Evolutionary conservation across 345 rosid species (phyloP).

Genomic region (Hypericum perforatum): DNA sequence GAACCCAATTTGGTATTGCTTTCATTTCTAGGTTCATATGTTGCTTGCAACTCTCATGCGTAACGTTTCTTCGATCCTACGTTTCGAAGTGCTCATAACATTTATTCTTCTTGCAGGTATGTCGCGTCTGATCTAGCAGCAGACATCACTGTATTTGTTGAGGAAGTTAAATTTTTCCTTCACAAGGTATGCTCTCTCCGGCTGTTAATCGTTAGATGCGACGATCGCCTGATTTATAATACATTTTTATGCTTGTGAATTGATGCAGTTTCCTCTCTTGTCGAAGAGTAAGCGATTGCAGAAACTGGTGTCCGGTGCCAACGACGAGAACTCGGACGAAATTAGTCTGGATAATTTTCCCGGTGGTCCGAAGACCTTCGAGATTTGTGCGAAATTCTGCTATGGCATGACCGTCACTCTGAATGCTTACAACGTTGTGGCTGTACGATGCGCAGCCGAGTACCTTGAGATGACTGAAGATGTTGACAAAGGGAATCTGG

Average conservation of each 20-base stretch:
- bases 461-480: constrained; percentile 91
- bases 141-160: constrained; percentile 58
- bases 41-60: constrained; percentile 5
- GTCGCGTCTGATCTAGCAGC: constrained; percentile 64
- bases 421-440: constrained; percentile 74
- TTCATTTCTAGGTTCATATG: constrained; percentile 5
- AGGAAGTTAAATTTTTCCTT: constrained; percentile 69
- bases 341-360: constrained; percentile 56
- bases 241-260: constrained; percentile 10
- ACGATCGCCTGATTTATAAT: background rate
- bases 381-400: constrained; percentile 92
- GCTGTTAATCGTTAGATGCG: too few relatives aligned
- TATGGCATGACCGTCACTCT: constrained; percentile 83
- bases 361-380: constrained; percentile 83
- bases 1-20: too few relatives aligned
- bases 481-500: constrained; percentile 66
- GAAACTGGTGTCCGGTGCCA: constrained; percentile 40
- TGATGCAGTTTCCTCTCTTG: constrained; percentile 76
- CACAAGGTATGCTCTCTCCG: constrained; percentile 51
- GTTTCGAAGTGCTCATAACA: constrained; percentile 10
- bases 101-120: constrained; percentile 31
- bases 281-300: constrained; percentile 74
- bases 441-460: constrained; percentile 84
- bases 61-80: background rate
- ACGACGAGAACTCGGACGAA: constrained; percentile 48